These are phyloP conservation scores for Strigomonas galati DNA, from an alignment of 208 protist genomes.

Conservation along the genomic window DNA sequence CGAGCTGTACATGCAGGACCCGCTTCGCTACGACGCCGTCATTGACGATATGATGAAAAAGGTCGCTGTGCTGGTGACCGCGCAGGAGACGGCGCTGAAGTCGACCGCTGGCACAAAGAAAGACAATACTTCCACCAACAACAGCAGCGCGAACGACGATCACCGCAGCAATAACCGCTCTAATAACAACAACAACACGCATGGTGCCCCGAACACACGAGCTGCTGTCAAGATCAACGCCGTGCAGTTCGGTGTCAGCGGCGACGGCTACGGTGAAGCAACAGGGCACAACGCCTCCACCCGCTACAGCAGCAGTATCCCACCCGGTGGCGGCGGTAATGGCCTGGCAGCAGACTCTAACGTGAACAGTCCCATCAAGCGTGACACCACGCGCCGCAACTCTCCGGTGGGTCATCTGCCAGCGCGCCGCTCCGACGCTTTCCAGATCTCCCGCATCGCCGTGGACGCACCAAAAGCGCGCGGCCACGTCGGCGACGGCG, in stretches of 20 bases:
- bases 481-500: slow-evolving; percentile 19
- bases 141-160: background rate
- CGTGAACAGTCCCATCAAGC: no score
- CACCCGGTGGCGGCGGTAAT: background rate
- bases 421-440: background rate
- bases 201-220: no score
- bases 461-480: background rate
- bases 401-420: background rate
- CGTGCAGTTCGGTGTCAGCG: background rate
- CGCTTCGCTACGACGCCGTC: slow-evolving; percentile 76
- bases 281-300: no score
- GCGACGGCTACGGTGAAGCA: no score
- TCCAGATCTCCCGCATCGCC: background rate
- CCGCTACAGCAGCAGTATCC: no score
- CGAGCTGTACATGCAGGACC: slow-evolving; percentile 74
- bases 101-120: background rate
- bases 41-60: slow-evolving; percentile 47
- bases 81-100: slow-evolving; percentile 13
- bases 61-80: slow-evolving; percentile 24
- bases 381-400: background rate
- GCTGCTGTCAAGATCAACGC: no score
- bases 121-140: background rate
- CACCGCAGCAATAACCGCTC: background rate
- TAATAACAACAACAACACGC: background rate
- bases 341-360: background rate